Evolutionary conservation across 352 stramenopile species (phyloP).

Genomic region (Phytophthora boehmeriae): DNA sequence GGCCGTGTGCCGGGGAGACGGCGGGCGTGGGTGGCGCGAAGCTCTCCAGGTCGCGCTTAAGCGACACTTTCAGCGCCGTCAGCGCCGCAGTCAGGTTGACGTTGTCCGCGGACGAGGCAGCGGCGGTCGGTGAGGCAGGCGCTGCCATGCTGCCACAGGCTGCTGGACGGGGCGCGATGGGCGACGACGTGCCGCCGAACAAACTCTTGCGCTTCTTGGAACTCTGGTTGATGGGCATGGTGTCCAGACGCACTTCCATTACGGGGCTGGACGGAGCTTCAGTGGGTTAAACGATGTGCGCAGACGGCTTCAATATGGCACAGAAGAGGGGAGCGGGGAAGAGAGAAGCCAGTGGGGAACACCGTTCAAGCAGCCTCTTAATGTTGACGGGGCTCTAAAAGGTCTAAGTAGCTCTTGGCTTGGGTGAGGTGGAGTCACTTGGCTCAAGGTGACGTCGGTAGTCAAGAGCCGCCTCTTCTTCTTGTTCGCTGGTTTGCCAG

Average conservation of each 20-base stretch:
- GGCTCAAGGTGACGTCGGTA: constrained; percentile 12
- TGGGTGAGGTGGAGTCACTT: neutral
- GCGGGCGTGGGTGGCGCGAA: constrained; percentile 74
- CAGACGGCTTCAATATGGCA: constrained; percentile 1
- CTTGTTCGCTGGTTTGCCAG: constrained; percentile 7
- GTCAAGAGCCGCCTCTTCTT: constrained; percentile 14
- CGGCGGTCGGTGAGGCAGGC: constrained; percentile 12
- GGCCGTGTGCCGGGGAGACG: constrained; percentile 61
- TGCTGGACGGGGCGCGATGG: constrained; percentile 33
- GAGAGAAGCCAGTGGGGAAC: neutral
- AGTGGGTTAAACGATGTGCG: neutral
- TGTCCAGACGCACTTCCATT: constrained; percentile 44
- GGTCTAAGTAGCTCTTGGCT: neutral
- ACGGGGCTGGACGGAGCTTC: constrained; percentile 7
- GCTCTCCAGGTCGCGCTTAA: constrained; percentile 75
- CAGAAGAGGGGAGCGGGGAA: neutral
- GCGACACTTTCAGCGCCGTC: constrained; percentile 74
- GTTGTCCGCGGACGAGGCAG: constrained; percentile 31
- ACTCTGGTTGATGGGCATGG: constrained; percentile 63
- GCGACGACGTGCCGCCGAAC: constrained; percentile 25
- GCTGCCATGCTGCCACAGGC: constrained; percentile 20
- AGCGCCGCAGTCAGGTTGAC: constrained; percentile 62
- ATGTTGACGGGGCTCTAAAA: neutral
- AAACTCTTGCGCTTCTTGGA: constrained; percentile 77
- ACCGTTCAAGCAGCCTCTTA: constrained; percentile 1